phyloP scores from a whole-genome alignment of 2,329 filamentous ascomycete species.

The Clarireedia homoeocarpa region DNA sequence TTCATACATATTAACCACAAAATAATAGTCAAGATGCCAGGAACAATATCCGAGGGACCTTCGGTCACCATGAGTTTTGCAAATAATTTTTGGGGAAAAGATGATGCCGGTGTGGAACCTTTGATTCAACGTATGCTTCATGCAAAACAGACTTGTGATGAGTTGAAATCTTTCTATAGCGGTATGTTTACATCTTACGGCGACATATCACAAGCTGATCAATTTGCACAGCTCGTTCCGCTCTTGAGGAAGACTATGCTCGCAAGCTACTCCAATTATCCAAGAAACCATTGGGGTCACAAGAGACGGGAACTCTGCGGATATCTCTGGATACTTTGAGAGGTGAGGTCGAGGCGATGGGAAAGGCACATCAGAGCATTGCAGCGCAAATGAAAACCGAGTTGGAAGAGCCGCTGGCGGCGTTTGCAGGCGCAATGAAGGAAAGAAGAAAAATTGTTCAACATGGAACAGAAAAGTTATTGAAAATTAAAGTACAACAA shows the following conservation, averaged over 20 bases:
- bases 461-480: conserved; percentile 82
- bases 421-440: conserved; percentile 92
- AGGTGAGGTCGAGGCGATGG: conserved; percentile 86
- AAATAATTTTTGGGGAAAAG: conserved; percentile 99
- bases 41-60: conserved; percentile 29
- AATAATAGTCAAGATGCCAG: conserved; percentile 23
- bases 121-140: conserved; percentile 90
- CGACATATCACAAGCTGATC: not conserved
- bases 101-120: conserved; percentile 89
- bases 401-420: conserved; percentile 83
- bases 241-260: conserved; percentile 94
- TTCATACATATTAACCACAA: not conserved
- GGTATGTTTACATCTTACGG: conserved; percentile 42
- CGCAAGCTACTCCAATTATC: conserved; percentile 80
- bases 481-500: conserved; percentile 90
- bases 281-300: conserved; percentile 81
- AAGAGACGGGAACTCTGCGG: conserved; percentile 76
- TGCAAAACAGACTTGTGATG: conserved; percentile 91
- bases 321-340: conserved; percentile 80
- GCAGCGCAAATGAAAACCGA: conserved; percentile 93
- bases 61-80: conserved; percentile 50
- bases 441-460: conserved; percentile 96
- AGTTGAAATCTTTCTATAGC: conserved; percentile 84
- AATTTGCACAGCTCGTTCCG: conserved; percentile 59
- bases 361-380: conserved; percentile 84